Base-by-base conservation (phyloP, 257 asterid species). In the Solanum microdontum region DNA sequence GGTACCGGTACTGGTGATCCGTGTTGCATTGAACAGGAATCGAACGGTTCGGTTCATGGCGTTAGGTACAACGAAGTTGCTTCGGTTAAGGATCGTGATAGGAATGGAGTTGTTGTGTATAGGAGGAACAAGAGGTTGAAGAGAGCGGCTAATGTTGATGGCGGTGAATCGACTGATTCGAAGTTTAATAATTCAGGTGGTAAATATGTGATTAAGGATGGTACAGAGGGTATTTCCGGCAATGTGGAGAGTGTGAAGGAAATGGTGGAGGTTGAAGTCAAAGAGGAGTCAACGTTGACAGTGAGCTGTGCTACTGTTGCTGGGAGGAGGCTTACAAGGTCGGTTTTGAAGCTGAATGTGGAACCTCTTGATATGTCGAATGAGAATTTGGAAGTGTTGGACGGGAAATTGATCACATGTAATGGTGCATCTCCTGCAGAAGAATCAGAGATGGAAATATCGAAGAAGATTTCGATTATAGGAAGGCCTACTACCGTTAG, bases 401-500 rank as follows among this genome's bases (percentile, higher is more conserved):
- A 80, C 10, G 66, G 8, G 37, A 28, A 79, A 79, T 8, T 79
- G 84, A 79, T 79, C 26, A 79, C 37, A 5, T 26, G 39, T 60
- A 34, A 76, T 84, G 43, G 85, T 83, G 90, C 64, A 55, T 55
- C 64, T 87, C 84, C 90, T 8, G 84, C 91, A 30, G 89, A 90
- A 90, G 92, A 92, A 88, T 58, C 89, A 93, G 98, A 93, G 88
- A 90, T 93, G 94, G 90, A 94, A 91, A 94, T 91, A 92, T 90
- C 94, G 0, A 93, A 93, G 92, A 92, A 93, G 87, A 89, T 93
- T 75, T 93, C 89, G 36, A 36, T 93, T 15, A 91, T 84, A 86
- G 95, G 95, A 89, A 93, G 95, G 88, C 99, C 98, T 34, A 88
- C 94, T 12, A 97, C 98, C 8, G 99, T 96, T 40, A 91, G 92